These are phyloP conservation scores for Cercis canadensis DNA, from an alignment of 306 rosid species.

Conservation along the genomic window DNA sequence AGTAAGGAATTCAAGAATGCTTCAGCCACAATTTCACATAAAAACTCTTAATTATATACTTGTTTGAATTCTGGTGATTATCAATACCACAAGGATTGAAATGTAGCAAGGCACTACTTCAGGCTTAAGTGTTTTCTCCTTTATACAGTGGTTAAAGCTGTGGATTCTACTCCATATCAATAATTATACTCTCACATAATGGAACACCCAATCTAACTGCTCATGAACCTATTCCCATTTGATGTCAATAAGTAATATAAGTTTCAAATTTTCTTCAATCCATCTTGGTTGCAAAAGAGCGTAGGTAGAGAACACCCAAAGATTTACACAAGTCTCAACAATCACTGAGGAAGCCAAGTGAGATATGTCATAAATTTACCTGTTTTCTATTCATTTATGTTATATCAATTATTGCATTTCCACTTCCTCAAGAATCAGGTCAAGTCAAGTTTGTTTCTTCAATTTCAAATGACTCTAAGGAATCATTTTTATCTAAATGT, in stretches of 20 bases:
- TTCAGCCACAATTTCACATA: conserved; percentile 3
- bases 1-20: conserved; percentile 29
- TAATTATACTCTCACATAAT: not conserved
- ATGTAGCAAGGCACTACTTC: conserved; percentile 11
- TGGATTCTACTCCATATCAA: not conserved
- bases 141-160: conserved; percentile 13
- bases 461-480: conserved; percentile 3
- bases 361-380: not conserved
- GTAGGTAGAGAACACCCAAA: not conserved
- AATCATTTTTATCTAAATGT: not conserved
- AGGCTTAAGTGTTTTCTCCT: not conserved
- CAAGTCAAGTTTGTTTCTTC: not conserved
- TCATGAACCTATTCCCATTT: not conserved
- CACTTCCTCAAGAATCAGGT: not conserved
- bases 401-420: not conserved
- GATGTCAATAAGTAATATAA: conserved; percentile 5
- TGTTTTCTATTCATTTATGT: not conserved
- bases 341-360: conserved; percentile 6
- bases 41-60: conserved; percentile 14
- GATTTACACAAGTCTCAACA: not conserved
- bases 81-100: conserved; percentile 8
- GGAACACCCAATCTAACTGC: conserved; percentile 13
- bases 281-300: conserved; percentile 10
- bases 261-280: not conserved
- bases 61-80: conserved; percentile 25